Evolutionary conservation across 306 rosid genomes (phyloP).

Genomic region (Cucumis hystrix): DNA sequence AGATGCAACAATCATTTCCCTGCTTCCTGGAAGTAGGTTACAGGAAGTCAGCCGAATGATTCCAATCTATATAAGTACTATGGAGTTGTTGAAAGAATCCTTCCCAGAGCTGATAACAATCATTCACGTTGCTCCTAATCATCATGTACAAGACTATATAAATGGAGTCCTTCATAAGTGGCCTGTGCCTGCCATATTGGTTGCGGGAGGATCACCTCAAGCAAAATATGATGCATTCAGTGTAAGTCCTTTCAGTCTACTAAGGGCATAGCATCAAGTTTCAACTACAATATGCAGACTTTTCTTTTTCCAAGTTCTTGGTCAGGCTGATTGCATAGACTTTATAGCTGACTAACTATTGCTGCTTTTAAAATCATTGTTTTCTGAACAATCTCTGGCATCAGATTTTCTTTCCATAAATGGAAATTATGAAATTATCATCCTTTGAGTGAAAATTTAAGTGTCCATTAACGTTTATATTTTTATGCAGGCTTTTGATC

Average conservation of each 20-base stretch:
- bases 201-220: constrained; percentile 52
- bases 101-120: constrained; percentile 41
- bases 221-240: constrained; percentile 77
- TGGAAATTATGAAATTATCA: too few relatives aligned
- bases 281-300: neutral
- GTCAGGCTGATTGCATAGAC: neutral
- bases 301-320: neutral
- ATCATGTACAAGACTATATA: constrained; percentile 43
- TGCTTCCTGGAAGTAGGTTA: constrained; percentile 97
- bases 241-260: constrained; percentile 30
- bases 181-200: constrained; percentile 56
- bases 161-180: constrained; percentile 33
- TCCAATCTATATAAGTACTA: constrained; percentile 43
- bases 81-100: constrained; percentile 36
- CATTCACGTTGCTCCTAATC: constrained; percentile 73
- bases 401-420: neutral
- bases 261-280: neutral
- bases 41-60: constrained; percentile 86
- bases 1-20: constrained; percentile 67
- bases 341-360: neutral
- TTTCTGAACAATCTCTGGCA: neutral
- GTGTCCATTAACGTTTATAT: neutral
- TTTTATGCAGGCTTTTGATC: neutral
- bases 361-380: neutral
- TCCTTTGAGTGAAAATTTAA: neutral